These are phyloP conservation scores for Aureobasidium sp. DNA, from an alignment of 2,329 filamentous ascomycete genomes.

Conservation along the genomic window DNA sequence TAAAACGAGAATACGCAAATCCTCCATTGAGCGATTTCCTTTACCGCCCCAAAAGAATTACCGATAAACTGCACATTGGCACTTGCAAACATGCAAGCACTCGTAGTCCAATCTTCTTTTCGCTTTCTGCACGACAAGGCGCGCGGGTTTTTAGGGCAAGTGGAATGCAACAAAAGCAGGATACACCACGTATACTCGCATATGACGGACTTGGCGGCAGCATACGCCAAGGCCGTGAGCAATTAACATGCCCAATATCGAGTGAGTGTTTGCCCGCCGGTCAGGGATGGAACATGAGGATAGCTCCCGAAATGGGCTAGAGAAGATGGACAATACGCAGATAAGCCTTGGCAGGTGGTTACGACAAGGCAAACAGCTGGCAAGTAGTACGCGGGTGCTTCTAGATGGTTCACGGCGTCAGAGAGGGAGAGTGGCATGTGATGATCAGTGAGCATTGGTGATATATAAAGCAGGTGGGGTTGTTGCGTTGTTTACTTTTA, in stretches of 20 bases:
- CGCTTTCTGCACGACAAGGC: not conserved
- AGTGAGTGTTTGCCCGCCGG: not conserved
- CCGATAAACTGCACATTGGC: not conserved
- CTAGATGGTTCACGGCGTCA: not conserved
- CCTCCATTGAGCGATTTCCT: not conserved
- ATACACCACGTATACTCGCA: not conserved
- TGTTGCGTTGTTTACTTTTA: constrained; percentile 6
- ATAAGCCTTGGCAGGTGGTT: not conserved
- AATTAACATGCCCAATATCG: not conserved
- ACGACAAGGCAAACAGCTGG: not conserved
- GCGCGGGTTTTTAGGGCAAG: not conserved
- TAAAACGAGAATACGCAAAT: not conserved
- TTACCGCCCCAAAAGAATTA: too few relatives aligned
- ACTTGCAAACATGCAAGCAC: not conserved
- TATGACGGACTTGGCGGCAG: constrained; percentile 5
- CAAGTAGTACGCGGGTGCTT: not conserved
- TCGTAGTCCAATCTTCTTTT: not conserved
- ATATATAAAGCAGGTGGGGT: constrained; percentile 6
- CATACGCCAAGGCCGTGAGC: not conserved
- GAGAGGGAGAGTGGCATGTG: not conserved
- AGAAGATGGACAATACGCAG: not conserved
- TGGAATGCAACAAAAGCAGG: constrained; percentile 3
- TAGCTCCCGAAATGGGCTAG: not conserved
- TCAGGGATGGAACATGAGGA: not conserved
- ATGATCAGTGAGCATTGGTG: not conserved